phyloP scores from a whole-genome alignment of 306 rosid genomes.

The Medicago ruthenica region DNA sequence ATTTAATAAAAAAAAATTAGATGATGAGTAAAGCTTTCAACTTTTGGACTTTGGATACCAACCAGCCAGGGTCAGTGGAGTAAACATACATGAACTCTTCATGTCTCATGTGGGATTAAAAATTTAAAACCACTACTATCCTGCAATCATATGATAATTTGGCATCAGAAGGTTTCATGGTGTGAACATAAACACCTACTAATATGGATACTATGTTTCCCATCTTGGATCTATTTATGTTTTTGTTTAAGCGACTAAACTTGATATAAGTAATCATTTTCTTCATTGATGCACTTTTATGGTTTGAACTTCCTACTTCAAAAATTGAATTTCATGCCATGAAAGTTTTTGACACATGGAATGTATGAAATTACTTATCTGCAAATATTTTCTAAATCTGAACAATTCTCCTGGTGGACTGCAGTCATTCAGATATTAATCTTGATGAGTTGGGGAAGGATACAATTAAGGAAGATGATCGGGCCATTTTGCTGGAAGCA shows the following conservation, averaged over 20 bases:
- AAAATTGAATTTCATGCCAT: slow-evolving; percentile 22
- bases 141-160: slow-evolving; percentile 21
- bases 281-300: slow-evolving; percentile 18
- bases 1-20: slow-evolving; percentile 31
- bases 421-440: slow-evolving; percentile 85
- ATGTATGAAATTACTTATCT: slow-evolving; percentile 14
- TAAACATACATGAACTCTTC: slow-evolving; percentile 28
- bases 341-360: slow-evolving; percentile 24
- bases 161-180: slow-evolving; percentile 11
- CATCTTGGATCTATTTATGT: slow-evolving; percentile 20
- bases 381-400: slow-evolving; percentile 34
- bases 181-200: slow-evolving; percentile 20
- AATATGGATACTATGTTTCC: slow-evolving; percentile 27
- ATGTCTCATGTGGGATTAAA: slow-evolving; percentile 8
- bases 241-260: slow-evolving; percentile 24
- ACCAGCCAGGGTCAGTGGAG: slow-evolving; percentile 17
- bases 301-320: slow-evolving; percentile 22
- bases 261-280: slow-evolving; percentile 26
- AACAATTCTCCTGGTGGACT: slow-evolving; percentile 42
- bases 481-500: slow-evolving; percentile 84
- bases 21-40: slow-evolving; percentile 34
- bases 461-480: slow-evolving; percentile 79
- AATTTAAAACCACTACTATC: slow-evolving; percentile 12
- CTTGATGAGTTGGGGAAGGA: slow-evolving; percentile 90
- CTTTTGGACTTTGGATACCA: slow-evolving; percentile 28